Evolutionary conservation across 2,329 filamentous ascomycete genomes (phyloP).

Genomic region (Aspergillus glaucus): DNA sequence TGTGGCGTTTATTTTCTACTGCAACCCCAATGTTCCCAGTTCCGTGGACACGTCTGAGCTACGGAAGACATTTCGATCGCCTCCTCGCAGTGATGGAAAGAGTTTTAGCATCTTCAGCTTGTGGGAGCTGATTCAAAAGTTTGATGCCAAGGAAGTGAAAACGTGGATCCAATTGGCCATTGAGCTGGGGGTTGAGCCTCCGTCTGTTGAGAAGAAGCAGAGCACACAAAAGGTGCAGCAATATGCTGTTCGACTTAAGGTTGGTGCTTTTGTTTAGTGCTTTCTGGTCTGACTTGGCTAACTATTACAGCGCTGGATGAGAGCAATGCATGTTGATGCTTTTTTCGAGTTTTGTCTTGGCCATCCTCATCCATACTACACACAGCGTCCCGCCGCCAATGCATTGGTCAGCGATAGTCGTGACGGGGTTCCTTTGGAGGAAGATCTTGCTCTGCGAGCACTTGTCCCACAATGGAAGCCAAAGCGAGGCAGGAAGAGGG

Average conservation of each 20-base stretch:
- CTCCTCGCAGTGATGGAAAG: slow-evolving; percentile 83
- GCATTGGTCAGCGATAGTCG: slow-evolving; percentile 60
- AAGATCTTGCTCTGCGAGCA: slow-evolving; percentile 80
- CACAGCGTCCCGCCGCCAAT: slow-evolving; percentile 60
- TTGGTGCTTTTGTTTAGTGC: slow-evolving; percentile 32
- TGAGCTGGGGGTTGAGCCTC: slow-evolving; percentile 80
- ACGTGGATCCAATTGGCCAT: slow-evolving; percentile 87
- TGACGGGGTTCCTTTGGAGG: slow-evolving; percentile 77
- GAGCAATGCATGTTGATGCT: slow-evolving; percentile 88
- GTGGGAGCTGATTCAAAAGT: slow-evolving; percentile 69
- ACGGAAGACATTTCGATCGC: slow-evolving; percentile 67
- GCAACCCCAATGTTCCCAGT: slow-evolving; percentile 74
- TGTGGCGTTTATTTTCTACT: slow-evolving; percentile 78
- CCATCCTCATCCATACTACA: slow-evolving; percentile 73
- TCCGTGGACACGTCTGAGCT: slow-evolving; percentile 64
- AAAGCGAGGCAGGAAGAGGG: slow-evolving; percentile 55
- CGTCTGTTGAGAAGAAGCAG: slow-evolving; percentile 73
- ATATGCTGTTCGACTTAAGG: slow-evolving; percentile 87
- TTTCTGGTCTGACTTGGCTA: slow-evolving; percentile 5
- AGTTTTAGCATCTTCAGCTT: slow-evolving; percentile 71
- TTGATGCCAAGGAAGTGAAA: slow-evolving; percentile 78
- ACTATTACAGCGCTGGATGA: slow-evolving; percentile 74
- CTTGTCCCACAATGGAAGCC: slow-evolving; percentile 68
- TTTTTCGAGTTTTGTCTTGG: slow-evolving; percentile 87
- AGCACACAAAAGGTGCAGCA: slow-evolving; percentile 92